Evolutionary conservation across 495 filamentous ascomycete genomes (phyloP), one percentile per base, ranked within the genome.

Genomic region (Penicillium steckii): DNA sequence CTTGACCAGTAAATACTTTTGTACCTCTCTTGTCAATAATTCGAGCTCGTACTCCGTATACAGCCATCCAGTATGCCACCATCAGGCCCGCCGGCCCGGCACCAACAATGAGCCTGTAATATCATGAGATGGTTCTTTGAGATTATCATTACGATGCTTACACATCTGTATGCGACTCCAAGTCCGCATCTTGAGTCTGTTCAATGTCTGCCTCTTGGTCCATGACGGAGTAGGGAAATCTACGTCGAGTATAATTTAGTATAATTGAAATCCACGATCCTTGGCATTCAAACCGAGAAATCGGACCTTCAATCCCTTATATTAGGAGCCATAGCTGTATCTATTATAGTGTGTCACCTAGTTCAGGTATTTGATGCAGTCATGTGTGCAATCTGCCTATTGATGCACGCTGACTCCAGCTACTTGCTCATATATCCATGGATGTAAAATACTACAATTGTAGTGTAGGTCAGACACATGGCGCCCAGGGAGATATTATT

Each of bases 71-170:
- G 35, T 77, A 72, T 1, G 85, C 82, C 22, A 77, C 76, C 78
- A 85, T 85, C 8, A 88, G 72, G 41, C 79, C 84, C 0, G 84
- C 78, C 0, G 85, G 85, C n/a, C 85, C 84, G n/a, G 84, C 83
- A 8, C 85, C 85, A 19, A 87, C 65, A 25, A 87, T 81, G 44
- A 88, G 67, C 18, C 52, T 68, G 38, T 8, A 7, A 26, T 3
- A 32, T 4, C 0, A 1, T 10, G 18, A 37, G 33, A 3, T 37
- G n/a, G 15, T n/a, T 10, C 4, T 56, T 13, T 8, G 8, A 7
- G 0, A 27, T 4, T 1, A 3, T 26, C 9, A 9, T 0, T 22
- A 8, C 2, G 3, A 22, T 32, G 22, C 51, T 55, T 59, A 61
- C 59, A 61, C 59, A 57, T 61, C 59, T 4, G 48, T 59, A 4